Evolutionary conservation across 768 basidiomycete species (phyloP).

Genomic region (Chalciporus piperatus): DNA sequence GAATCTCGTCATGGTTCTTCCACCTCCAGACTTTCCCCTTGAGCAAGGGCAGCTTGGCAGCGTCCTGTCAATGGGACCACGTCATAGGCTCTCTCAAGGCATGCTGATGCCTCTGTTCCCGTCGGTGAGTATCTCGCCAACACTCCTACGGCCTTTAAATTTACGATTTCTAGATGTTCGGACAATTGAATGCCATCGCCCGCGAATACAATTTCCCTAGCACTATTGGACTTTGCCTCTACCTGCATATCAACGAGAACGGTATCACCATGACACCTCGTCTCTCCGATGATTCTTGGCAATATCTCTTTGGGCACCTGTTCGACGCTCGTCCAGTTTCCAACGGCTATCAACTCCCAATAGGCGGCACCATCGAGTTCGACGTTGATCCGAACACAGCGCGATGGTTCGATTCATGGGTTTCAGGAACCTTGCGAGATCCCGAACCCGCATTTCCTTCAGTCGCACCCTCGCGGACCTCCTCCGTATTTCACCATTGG

Average conservation of each 20-base stretch:
- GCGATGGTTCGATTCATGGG: constrained; percentile 76
- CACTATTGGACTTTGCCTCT: constrained; percentile 74
- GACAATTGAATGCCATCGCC: constrained; percentile 74
- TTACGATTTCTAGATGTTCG: constrained; percentile 54
- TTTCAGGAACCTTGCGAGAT: constrained; percentile 50
- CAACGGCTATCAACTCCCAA: constrained; percentile 45
- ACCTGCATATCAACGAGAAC: constrained; percentile 60
- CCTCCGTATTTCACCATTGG: constrained; percentile 46
- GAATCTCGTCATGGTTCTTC: constrained; percentile 65
- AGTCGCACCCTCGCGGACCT: constrained; percentile 36
- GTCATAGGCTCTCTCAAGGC: constrained; percentile 62
- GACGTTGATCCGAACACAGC: constrained; percentile 78
- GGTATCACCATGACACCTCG: constrained; percentile 61
- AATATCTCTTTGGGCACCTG: constrained; percentile 62
- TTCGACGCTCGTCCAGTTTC: constrained; percentile 41
- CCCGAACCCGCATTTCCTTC: constrained; percentile 38
- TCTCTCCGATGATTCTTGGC: constrained; percentile 78
- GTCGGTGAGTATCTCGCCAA: constrained; percentile 43
- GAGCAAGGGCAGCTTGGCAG: constrained; percentile 60
- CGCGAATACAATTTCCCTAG: constrained; percentile 82
- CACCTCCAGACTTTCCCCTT: constrained; percentile 55
- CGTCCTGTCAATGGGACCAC: constrained; percentile 56
- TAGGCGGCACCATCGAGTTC: constrained; percentile 81
- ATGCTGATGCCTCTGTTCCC: constrained; percentile 74
- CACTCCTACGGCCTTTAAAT: neutral